Evolutionary conservation across 352 stramenopile genomes (phyloP).

Genomic region (Phytophthora foliorum): DNA sequence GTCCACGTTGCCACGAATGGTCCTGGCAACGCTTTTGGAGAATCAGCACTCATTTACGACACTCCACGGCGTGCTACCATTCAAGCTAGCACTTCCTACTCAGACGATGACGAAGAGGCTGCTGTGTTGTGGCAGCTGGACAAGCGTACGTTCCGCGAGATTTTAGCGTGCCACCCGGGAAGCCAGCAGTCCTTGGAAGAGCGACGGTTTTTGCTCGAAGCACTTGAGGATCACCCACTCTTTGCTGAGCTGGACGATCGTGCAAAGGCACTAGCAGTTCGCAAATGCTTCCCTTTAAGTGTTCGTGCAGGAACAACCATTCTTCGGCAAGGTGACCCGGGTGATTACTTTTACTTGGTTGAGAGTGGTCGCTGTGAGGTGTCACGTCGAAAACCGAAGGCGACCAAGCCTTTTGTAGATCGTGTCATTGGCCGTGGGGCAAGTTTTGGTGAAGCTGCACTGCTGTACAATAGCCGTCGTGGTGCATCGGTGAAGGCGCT

Average conservation of each 20-base stretch:
- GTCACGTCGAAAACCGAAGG: conserved; percentile 70
- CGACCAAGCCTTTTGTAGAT: conserved; percentile 64
- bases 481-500: conserved; percentile 91
- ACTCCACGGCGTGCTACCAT: conserved; percentile 84
- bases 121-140: conserved; percentile 86
- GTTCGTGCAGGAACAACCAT: conserved; percentile 72
- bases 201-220: conserved; percentile 74
- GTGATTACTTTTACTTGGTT: conserved; percentile 91
- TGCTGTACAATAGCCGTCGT: conserved; percentile 97
- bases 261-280: conserved; percentile 82
- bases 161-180: conserved; percentile 68
- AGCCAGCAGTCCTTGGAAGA: conserved; percentile 86
- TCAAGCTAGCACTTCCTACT: conserved; percentile 30
- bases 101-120: conserved; percentile 26
- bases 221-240: conserved; percentile 77
- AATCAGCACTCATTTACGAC: conserved; percentile 88
- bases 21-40: conserved; percentile 79
- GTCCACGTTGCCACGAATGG: conserved; percentile 87
- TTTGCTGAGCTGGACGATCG: conserved; percentile 81
- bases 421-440: conserved; percentile 72
- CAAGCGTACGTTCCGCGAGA: conserved; percentile 65
- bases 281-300: conserved; percentile 83
- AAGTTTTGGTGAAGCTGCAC: conserved; percentile 96
- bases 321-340: conserved; percentile 80
- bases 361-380: conserved; percentile 84